Base-by-base conservation (phyloP, 345 rosid genomes). In the Iberis pinnata region DNA sequence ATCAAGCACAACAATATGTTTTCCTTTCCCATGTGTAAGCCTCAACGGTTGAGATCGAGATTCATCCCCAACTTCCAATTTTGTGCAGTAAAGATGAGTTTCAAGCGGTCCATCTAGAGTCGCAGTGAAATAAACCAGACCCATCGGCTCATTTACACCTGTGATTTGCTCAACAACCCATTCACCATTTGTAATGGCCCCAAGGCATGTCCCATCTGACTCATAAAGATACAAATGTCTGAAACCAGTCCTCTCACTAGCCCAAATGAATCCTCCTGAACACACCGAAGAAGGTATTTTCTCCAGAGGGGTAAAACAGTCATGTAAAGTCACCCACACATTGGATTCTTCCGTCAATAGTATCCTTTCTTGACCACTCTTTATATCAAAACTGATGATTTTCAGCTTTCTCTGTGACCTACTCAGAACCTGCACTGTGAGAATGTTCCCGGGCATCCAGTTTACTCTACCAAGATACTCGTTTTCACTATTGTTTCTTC, bases 121-220 rank as follows among this genome's bases (percentile, higher is more conserved):
- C 18, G 77, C 98, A 6, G 92, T 87, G 74, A 90, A 90, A 63
- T 84, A 90, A 8, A 87, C 74, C 27, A 79, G 62, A 42, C 77
- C 77, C 12, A 70, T 50, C 13, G 74, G 73, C 77, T 90, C 98
- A 59, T 87, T 79, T 47, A 90, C 72, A 17, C 96, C 96, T 22
- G 85, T 73, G 35, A 87, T 70, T 73, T 90, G 96, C 73, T 87
- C 98, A 65, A 90, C 95, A 84, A 84, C 76, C 95, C 96, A 82
- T 32, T 87, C 84, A 47, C 98, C 98, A 64, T 74, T 75, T 7
- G 95, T 90, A 56, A 90, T 71, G 8, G 89, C 83, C 47, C 88
- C 89, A 31, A 84, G 61, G 76, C 84, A 87, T 44, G 73, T 49
- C 43, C 98, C 98, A 46, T 75, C 69, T 40, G 71, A 74, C 57